Conservation (phyloP, 225 moss, liverwort and hornwort species). For the Polytrichum commune region DNA sequence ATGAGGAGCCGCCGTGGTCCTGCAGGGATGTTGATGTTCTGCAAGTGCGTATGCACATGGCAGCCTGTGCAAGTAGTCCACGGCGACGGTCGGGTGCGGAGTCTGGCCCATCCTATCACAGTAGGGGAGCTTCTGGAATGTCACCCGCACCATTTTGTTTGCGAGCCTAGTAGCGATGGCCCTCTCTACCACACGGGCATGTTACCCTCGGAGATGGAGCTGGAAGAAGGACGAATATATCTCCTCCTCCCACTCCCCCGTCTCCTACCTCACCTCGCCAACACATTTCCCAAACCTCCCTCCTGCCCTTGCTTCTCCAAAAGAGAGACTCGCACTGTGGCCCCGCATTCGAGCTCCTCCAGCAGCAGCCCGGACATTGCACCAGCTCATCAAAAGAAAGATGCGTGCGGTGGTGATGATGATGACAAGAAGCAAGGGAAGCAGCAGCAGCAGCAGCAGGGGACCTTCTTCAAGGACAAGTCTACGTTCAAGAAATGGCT, state of each 20-base stretch:
- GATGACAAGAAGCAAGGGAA: background rate
- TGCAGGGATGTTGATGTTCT: slow-evolving; percentile 21
- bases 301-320: slow-evolving; percentile 61
- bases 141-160: slow-evolving; percentile 84
- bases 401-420: slow-evolving; percentile 8
- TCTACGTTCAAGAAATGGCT: slow-evolving; percentile 23
- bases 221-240: slow-evolving; percentile 70
- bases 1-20: too few species aligned
- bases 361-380: background rate
- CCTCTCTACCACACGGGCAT: slow-evolving; percentile 66
- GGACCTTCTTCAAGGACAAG: background rate
- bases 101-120: slow-evolving; percentile 42
- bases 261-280: slow-evolving; percentile 64
- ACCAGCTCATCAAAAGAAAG: slow-evolving; percentile 5
- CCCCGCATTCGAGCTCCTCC: slow-evolving; percentile 7
- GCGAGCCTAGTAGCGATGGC: slow-evolving; percentile 57
- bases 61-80: slow-evolving; percentile 70
- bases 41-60: slow-evolving; percentile 45
- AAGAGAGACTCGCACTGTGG: background rate
- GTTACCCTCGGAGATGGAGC: slow-evolving; percentile 67
- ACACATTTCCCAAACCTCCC: slow-evolving; percentile 21
- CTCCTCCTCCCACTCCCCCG: slow-evolving; percentile 80
- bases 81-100: slow-evolving; percentile 71
- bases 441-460: background rate
- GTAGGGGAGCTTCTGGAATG: slow-evolving; percentile 59